Base-by-base conservation (phyloP, 1,284 basidiomycete genomes). In the Stygiomarasmius scandens region DNA sequence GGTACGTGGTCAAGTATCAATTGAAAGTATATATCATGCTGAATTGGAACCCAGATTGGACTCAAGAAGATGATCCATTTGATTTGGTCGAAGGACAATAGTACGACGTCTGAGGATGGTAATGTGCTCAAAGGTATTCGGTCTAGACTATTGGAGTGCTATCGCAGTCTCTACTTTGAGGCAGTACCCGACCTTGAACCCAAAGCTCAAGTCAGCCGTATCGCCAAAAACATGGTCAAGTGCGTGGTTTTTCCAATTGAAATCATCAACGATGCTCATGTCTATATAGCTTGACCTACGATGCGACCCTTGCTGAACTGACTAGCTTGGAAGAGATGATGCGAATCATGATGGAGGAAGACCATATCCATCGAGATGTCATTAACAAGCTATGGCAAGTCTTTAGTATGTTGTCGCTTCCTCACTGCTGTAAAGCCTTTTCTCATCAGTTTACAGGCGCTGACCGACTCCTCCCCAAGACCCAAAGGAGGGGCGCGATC, bases 181-280 rank as follows among this genome's bases (percentile, higher is more conserved):
- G 83, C 88, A 2, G 69, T 92, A 1, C 76, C 80, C 0, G 85
- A 83, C 62, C 75, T 93, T 64, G 83, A 87, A 22, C 83, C 90
- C 0, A 95, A 95, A 71, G 88, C 89, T 59, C 93, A 98, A 69
- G 84, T 97, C 57, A 95, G 88, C 64, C 81, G 95, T n/a, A 96
- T 99, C 49, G 85, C 96, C n/a, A 95, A 95, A 75, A 98, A 99
- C 71, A 93, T 99, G 87, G 94, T 99, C 54, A 92, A 96, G 95
- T 95, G 56, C 53, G 89, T 78, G 20, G 22, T 38, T 20, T 44
- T 14, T 51, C 49, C 32, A 6, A 51, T 19, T 25, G 16, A 58
- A 32, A 41, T 52, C 22, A 38, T 54, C 43, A 23, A 3, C 48
- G 29, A 20, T 22, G 14, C 12, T 54, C 27, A 32, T 53, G n/a